A percentile compares a stretch with the other conserved stretches of the same genome.
Conservation (phyloP, 768 basidiomycete species). For the Gelatoporia subvermispora region DNA sequence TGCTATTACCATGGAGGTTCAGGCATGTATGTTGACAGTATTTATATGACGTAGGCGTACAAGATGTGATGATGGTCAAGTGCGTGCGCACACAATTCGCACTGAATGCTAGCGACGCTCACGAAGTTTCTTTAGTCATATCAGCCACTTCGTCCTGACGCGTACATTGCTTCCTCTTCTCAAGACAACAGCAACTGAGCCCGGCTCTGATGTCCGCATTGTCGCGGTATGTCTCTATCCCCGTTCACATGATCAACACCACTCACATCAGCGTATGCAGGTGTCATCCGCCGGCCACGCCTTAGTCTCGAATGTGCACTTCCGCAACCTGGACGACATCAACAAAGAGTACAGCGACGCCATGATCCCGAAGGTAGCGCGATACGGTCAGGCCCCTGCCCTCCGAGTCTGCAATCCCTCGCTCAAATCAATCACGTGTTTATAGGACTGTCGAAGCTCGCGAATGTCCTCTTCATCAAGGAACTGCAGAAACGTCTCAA, state of each 20-base stretch:
- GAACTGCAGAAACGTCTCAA: slow-evolving; percentile 48
- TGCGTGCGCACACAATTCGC: slow-evolving; percentile 15
- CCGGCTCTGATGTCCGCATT: slow-evolving; percentile 56
- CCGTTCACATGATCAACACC: not conserved
- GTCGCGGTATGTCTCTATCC: slow-evolving; percentile 40
- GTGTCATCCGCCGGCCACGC: slow-evolving; percentile 10
- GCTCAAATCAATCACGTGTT: not conserved
- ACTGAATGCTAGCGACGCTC: not conserved
- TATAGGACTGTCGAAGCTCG: slow-evolving; percentile 48
- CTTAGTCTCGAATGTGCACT: slow-evolving; percentile 8
- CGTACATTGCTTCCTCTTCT: slow-evolving; percentile 49
- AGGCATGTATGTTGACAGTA: not conserved
- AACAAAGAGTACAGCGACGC: slow-evolving; percentile 18
- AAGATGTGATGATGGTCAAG: slow-evolving; percentile 41
- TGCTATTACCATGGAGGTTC: not conserved
- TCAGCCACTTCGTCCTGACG: slow-evolving; percentile 55
- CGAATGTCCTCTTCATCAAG: slow-evolving; percentile 43
- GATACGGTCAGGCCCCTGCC: slow-evolving; percentile 14
- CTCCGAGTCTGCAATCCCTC: not conserved
- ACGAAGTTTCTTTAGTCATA: slow-evolving; percentile 35
- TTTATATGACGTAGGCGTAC: slow-evolving; percentile 29
- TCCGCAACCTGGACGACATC: slow-evolving; percentile 21
- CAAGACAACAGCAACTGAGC: slow-evolving; percentile 40
- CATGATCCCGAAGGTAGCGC: slow-evolving; percentile 7
- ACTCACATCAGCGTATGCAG: slow-evolving; percentile 2